Conservation (phyloP, 768 basidiomycete species). For the Calocera viscosa region DNA sequence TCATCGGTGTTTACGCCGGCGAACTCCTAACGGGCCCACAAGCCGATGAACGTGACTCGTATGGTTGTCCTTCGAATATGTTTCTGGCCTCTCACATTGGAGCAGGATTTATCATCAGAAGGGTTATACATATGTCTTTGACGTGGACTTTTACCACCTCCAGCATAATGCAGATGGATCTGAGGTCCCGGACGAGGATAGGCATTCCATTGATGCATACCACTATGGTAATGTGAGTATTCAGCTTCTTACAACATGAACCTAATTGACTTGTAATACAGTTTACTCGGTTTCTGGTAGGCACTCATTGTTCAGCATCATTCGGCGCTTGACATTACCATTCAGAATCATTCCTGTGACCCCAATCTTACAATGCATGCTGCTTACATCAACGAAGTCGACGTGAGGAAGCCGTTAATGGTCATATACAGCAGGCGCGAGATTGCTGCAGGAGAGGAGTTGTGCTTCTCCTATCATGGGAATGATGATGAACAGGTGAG, state of each 20-base stretch:
- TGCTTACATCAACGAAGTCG: slow-evolving; percentile 66
- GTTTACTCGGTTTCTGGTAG: slow-evolving; percentile 85
- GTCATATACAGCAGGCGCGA: slow-evolving; percentile 54
- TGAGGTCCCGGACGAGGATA: slow-evolving; percentile 14
- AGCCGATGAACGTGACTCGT: slow-evolving; percentile 56
- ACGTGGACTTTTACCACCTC: slow-evolving; percentile 66
- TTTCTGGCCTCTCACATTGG: background rate
- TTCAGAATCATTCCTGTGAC: slow-evolving; percentile 81
- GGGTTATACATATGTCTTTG: slow-evolving; percentile 69
- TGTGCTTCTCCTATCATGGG: slow-evolving; percentile 67
- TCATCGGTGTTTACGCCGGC: slow-evolving; percentile 74
- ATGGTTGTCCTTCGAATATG: background rate
- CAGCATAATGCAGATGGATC: slow-evolving; percentile 23
- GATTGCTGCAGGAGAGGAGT: slow-evolving; percentile 52
- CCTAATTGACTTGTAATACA: slow-evolving; percentile 25
- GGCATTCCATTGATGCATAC: slow-evolving; percentile 69
- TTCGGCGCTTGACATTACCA: background rate
- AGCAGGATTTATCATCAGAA: slow-evolving; percentile 57
- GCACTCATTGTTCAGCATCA: slow-evolving; percentile 20
- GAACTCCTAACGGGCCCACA: slow-evolving; percentile 62
- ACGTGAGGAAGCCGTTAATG: slow-evolving; percentile 55
- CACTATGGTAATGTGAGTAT: slow-evolving; percentile 68
- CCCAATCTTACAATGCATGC: slow-evolving; percentile 66
- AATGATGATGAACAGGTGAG: slow-evolving; percentile 30
- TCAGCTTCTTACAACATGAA: background rate